phyloP scores from a whole-genome alignment of 2,329 filamentous ascomycete species.

The Ophiocordyceps robertsii region DNA sequence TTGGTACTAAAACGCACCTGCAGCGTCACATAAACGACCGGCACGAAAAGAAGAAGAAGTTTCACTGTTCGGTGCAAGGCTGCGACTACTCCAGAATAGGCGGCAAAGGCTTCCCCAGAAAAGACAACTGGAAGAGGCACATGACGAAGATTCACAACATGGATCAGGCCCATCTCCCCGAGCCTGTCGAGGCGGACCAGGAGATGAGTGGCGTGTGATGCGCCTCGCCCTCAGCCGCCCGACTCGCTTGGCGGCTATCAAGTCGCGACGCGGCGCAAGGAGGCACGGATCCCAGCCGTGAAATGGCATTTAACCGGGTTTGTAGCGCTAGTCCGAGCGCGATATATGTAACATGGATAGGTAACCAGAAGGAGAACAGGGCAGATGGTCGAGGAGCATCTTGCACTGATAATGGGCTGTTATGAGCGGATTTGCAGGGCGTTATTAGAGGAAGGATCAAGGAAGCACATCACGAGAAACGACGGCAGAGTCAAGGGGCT shows the following conservation, averaged over 20 bases:
- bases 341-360: too few relatives aligned
- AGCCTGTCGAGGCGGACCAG: constrained; percentile 27
- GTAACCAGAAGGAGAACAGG: too few relatives aligned
- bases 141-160: constrained; percentile 46
- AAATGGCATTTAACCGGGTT: too few relatives aligned
- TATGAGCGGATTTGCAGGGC: too few relatives aligned
- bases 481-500: too few relatives aligned
- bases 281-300: background rate
- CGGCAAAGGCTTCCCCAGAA: constrained; percentile 45
- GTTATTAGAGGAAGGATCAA: too few relatives aligned
- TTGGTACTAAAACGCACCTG: constrained; percentile 48
- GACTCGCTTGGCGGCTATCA: too few relatives aligned
- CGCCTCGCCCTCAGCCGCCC: background rate
- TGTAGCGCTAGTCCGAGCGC: too few relatives aligned
- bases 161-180: constrained; percentile 24
- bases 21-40: constrained; percentile 50
- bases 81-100: constrained; percentile 44
- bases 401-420: too few relatives aligned
- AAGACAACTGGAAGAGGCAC: constrained; percentile 50
- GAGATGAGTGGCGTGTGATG: constrained; percentile 3
- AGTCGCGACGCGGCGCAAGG: background rate
- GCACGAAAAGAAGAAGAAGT: constrained; percentile 45
- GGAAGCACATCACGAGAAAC: too few relatives aligned
- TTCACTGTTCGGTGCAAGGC: constrained; percentile 39
- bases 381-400: too few relatives aligned